Percentiles rank a stretch among this genome's conserved stretches.
phyloP scores from a whole-genome alignment of 148 eudicot species.

The Cornus kousa region DNA sequence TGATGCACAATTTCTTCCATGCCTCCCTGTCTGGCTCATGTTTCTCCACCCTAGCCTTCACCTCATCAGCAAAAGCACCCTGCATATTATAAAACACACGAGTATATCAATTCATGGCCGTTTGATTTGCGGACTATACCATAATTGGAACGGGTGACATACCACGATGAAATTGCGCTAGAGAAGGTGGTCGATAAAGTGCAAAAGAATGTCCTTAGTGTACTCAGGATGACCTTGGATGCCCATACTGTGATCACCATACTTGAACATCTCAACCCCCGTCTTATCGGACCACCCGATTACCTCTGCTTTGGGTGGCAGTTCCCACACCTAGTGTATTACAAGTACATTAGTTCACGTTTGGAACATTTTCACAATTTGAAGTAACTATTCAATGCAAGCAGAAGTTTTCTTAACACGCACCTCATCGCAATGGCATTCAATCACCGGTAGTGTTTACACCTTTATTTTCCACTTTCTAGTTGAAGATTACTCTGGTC shows the following conservation, averaged over 20 bases:
- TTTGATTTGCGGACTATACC: not conserved
- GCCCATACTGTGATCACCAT: conserved; percentile 85
- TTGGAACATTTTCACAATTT: not conserved
- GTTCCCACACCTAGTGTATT: conserved; percentile 52
- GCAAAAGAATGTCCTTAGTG: conserved; percentile 74
- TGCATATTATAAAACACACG: conserved; percentile 16
- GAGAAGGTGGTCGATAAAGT: conserved; percentile 65
- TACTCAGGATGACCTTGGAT: conserved; percentile 98
- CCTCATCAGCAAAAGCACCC: conserved; percentile 57
- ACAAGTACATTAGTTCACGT: not conserved
- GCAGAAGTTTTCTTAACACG: not conserved
- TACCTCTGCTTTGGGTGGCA: conserved; percentile 76
- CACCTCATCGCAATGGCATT: conserved; percentile 62
- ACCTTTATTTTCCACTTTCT: too few species aligned
- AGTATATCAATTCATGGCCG: not conserved
- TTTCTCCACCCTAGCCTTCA: conserved; percentile 42
- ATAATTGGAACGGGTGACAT: conserved; percentile 1
- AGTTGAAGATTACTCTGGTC: too few species aligned
- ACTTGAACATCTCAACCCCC: conserved; percentile 71
- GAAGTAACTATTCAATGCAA: too few species aligned
- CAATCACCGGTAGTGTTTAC: conserved; percentile 61
- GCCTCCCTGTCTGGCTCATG: conserved; percentile 70
- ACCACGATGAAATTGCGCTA: conserved; percentile 51
- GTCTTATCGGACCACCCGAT: conserved; percentile 89
- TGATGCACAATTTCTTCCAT: conserved; percentile 67